A percentile compares a stretch with the other conserved stretches of the same genome.
Conservation (phyloP, 148 eudicot genomes). For the Persicaria maculosa region DNA sequence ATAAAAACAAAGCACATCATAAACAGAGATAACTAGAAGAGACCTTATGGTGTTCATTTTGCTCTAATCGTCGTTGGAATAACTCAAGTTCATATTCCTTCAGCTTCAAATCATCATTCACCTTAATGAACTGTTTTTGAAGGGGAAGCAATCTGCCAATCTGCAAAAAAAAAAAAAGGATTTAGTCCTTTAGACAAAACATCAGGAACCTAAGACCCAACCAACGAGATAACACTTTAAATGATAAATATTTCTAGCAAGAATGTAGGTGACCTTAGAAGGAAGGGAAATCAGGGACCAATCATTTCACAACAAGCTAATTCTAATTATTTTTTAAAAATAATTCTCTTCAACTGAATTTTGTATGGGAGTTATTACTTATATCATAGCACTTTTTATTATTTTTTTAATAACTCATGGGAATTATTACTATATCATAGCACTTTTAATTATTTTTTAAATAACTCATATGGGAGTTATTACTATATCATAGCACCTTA, state of each 20-base stretch:
- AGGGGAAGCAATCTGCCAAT: conserved; percentile 71
- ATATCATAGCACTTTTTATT: too few species aligned
- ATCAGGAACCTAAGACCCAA: neutral
- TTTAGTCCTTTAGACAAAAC: neutral
- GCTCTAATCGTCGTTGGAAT: conserved; percentile 74
- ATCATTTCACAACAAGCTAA: neutral
- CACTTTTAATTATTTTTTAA: too few species aligned
- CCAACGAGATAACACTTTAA: neutral
- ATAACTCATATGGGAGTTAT: neutral
- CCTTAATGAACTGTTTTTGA: conserved; percentile 62
- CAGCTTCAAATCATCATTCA: conserved; percentile 68
- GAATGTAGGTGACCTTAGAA: neutral
- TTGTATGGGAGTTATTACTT: neutral
- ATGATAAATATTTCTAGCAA: neutral
- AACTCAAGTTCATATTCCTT: conserved; percentile 83
- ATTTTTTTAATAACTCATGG: too few species aligned
- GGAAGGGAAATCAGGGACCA: neutral
- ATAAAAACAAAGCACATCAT: neutral
- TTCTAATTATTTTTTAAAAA: too few species aligned
- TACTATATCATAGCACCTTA: neutral
- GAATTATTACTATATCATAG: too few species aligned
- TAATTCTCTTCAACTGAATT: neutral
- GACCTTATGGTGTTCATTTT: conserved; percentile 98
- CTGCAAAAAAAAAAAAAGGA: conserved; percentile 30
- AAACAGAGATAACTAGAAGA: neutral